Base-by-base conservation (phyloP, 148 eudicot genomes). In the Tetragonia tetragonoides region DNA sequence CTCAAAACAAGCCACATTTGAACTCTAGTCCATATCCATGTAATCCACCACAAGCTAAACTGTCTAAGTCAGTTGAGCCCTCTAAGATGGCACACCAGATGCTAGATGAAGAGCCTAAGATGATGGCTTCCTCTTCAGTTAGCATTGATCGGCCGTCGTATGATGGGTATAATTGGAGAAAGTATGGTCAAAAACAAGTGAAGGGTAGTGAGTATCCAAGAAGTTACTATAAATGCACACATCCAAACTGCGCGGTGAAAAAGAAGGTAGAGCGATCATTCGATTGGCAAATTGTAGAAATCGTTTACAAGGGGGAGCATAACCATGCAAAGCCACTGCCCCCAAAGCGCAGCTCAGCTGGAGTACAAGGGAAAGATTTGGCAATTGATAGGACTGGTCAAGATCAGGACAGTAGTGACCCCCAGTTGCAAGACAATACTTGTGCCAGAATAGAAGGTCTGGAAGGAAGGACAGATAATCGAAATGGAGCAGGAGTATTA, bases 121-220 rank as follows among this genome's bases (percentile, higher is more conserved):
- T 75, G 46, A 61, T 39, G 59, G 54, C 82, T 56, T 70, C 77
- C 46, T 66, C 75, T 34, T 39, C 84, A 62, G 84, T 79, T 44
- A 82, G 28, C 20, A 73, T 46, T 24, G 90, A 93, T 68, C 86
- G 86, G 28, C 80, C 86, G 61, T 85, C 97, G 63, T 88, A 89
- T 42, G 97, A 93, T 80, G 97, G 97, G n/a, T 88, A 93, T 79
- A 93, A 87, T 61, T 95, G 99, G 97, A 83, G 97, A 70, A 95
- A 95, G 82, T 95, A 95, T 53, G 99, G 99, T 39, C 99, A 95
- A 78, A 95, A 95, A 81, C 97, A 93, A 78, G 99, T 95, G 12
- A 95, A 95, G 89, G 99, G 99, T 68, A 95, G 99, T n/a, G 94
- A 93, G 74, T 90, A 83, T 53, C 94, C 97, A 37, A 75, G 99